Base-by-base conservation (phyloP, 2,329 filamentous ascomycete genomes). In the Pseudopithomyces maydicus region DNA sequence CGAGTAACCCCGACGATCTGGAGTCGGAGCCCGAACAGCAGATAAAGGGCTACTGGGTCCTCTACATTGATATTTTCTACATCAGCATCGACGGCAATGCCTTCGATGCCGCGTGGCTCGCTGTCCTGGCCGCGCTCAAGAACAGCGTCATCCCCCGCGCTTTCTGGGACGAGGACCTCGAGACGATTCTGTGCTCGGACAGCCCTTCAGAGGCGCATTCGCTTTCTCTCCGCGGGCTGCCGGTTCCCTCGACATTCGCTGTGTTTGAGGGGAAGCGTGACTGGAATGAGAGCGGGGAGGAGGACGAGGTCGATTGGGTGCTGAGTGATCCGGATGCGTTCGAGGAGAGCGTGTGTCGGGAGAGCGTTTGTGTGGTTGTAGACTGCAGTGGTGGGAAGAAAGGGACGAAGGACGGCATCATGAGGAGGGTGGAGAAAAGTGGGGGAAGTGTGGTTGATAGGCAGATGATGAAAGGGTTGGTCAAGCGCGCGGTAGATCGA, bases 21-120 rank as follows among this genome's bases (percentile, higher is more conserved):
- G 75, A 80, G 17, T 80, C 83, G 20, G 80, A 81, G 3, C 71
- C 77, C 5, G 70, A 72, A 38, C 73, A 74, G 7, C 82, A 87
- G 60, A 77, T 94, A 11, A 94, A 90, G 73, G 95, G 90, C 0
- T 98, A 96, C 76, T 99, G 94, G 95, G 88, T 91, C 10, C 85
- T 99, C 19, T 97, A 97, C 76, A 90, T 99, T 63, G 94, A 98
- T 72, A 83, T 97, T n/a, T 85, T 97, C 71, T 95, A 97, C 78
- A 89, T 99, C 64, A 96, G 91, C 0, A 87, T 97, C 48, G 93
- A 97, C 62, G 94, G 94, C 6, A 96, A 95, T 69, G 86, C 92
- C 1, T 93, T 98, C 63, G 94, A 99, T 70, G 90, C 91, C 0
- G 91, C 92, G 0, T 98, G 94, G 93, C 85, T 89, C 0, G 88